Evolutionary conservation across 139 green algal genomes (phyloP).

Genomic region (Chlorella sp.): DNA sequence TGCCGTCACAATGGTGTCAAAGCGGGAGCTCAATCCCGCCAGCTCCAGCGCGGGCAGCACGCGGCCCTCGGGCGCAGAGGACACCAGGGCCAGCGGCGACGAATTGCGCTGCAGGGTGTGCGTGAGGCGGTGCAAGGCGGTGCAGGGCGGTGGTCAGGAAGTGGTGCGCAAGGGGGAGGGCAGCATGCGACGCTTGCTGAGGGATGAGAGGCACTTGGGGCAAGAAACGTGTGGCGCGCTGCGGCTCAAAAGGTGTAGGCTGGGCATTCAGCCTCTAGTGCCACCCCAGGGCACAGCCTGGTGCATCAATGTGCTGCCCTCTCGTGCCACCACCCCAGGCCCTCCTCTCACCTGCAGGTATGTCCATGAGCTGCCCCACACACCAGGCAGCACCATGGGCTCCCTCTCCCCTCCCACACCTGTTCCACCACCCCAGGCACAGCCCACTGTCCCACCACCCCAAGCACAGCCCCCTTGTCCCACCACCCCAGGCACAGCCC

Average conservation of each 20-base stretch:
- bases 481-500: neutral
- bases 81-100: slow-evolving; percentile 80
- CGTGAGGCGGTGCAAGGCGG: neutral
- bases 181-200: neutral
- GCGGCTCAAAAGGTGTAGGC: no score
- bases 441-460: no score
- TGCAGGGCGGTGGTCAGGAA: neutral
- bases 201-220: no score
- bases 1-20: slow-evolving; percentile 82
- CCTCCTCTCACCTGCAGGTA: slow-evolving; percentile 47
- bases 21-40: slow-evolving; percentile 61
- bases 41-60: slow-evolving; percentile 60
- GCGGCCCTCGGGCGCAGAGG: slow-evolving; percentile 59
- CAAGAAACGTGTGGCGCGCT: no score
- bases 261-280: no score
- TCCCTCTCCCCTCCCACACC: neutral
- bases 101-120: slow-evolving; percentile 3
- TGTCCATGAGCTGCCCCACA: slow-evolving; percentile 76
- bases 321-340: neutral
- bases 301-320: no score
- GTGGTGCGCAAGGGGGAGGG: neutral
- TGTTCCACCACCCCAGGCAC: no score
- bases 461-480: no score
- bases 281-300: no score
- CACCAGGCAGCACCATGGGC: slow-evolving; percentile 59